Conservation (phyloP, 2,329 filamentous ascomycete genomes). For the Alternaria conjuncta region DNA sequence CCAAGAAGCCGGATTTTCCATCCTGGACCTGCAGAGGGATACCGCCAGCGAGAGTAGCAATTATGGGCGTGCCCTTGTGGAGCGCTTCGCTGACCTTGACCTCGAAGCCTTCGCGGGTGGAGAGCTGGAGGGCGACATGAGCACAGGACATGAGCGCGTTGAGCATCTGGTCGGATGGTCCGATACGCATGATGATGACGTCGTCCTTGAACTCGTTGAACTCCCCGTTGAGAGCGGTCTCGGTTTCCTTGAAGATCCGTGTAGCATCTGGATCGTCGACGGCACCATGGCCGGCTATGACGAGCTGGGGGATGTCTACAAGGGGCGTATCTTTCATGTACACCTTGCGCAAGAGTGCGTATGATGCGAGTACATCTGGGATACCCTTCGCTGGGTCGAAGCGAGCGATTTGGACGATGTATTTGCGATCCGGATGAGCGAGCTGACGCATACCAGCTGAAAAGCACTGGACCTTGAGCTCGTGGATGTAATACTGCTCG, state of each 20-base stretch:
- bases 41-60: conserved; percentile 77
- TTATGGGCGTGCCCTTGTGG: conserved; percentile 79
- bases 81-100: conserved; percentile 86
- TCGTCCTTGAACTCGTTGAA: conserved; percentile 60
- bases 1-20: conserved; percentile 74
- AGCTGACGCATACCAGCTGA: conserved; percentile 66
- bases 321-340: conserved; percentile 60
- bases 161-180: conserved; percentile 79
- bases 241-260: conserved; percentile 73
- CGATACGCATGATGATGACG: conserved; percentile 77
- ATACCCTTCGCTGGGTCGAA: conserved; percentile 88
- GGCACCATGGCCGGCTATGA: conserved; percentile 79
- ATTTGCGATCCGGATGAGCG: conserved; percentile 67
- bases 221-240: conserved; percentile 67
- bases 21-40: conserved; percentile 80
- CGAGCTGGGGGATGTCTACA: conserved; percentile 69
- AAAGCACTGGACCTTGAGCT: conserved; percentile 71
- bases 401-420: conserved; percentile 80
- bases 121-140: conserved; percentile 77
- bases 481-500: conserved; percentile 73
- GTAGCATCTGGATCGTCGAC: conserved; percentile 81
- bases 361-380: conserved; percentile 75
- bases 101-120: conserved; percentile 82
- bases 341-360: conserved; percentile 71
- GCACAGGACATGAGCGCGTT: conserved; percentile 77